Base-by-base conservation (phyloP, 139 green algal species). In the Chlorella sorokiniana region DNA sequence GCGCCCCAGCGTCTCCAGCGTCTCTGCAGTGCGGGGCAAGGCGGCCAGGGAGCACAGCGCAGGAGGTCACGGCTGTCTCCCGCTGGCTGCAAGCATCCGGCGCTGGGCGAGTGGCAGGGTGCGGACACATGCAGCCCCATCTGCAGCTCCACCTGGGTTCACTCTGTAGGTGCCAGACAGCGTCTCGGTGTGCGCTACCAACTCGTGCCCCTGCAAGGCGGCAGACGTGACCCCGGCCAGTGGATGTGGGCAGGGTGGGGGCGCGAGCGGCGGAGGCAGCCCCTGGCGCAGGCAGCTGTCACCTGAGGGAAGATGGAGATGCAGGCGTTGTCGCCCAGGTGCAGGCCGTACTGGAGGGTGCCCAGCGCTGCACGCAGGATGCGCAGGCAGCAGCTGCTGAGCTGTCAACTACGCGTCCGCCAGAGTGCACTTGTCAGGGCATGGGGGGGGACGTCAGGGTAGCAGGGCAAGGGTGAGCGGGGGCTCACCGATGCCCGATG, bases 141-240 rank as follows among this genome's bases (percentile, higher is more conserved):
- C 69, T 41, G 6, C 29, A 7, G 16, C 27, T 38, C 72, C 88
- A 22, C 59, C 56, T 9, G 79, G 72, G 69, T 92, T 75, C 5
- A 96, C 51, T 0, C 83, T 45, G 74, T 93, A 96, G 8, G 85
- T 87, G 33, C 89, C 87, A 1, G 54, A 40, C 1, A 81, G 45
- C 22, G 87, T 85, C 82, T 96, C 92, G 76, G 88, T 94, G 42
- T 92, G 81, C 20, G 90, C 85, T 31, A 93, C 27, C 29, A 91
- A 62, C 31, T 86, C 27, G 5, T 59, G 69, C 27, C 87, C 85
- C 23, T 88, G 41, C 40, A 35, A 8, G 20, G 38, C 25, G 22
- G 56, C 18, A 59, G 18, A 42, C 25, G 4, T 9, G 5, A 10
- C n/a, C 7, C 10, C 7, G 6, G 31, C 64, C 64, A 42, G 33